Percentiles rank a stretch among this genome's conserved stretches.
Evolutionary conservation across 2,329 filamentous ascomycete genomes (phyloP).

Genomic region (Pseudocercospora fijiensis): DNA sequence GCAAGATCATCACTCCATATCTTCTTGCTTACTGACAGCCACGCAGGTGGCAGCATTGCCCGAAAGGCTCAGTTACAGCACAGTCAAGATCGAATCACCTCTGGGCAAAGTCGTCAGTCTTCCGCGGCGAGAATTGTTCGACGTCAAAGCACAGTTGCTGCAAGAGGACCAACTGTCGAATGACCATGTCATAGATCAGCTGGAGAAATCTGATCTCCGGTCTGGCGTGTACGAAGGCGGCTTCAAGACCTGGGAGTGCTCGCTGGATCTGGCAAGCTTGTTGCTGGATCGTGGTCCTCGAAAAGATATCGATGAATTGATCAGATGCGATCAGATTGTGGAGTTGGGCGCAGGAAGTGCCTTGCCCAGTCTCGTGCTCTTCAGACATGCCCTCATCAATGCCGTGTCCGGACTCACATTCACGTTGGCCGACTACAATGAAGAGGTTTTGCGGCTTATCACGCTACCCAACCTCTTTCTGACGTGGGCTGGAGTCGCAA

Average conservation of each 20-base stretch:
- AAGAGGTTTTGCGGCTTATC: slow-evolving; percentile 71
- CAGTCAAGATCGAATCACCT: slow-evolving; percentile 61
- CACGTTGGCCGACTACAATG: slow-evolving; percentile 76
- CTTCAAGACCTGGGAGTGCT: slow-evolving; percentile 89
- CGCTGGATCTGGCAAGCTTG: slow-evolving; percentile 72
- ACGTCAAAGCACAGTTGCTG: slow-evolving; percentile 78
- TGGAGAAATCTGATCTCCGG: slow-evolving; percentile 71
- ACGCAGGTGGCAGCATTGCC: slow-evolving; percentile 60
- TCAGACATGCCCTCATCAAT: slow-evolving; percentile 59
- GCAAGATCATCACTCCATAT: not conserved
- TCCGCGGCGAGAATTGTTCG: slow-evolving; percentile 76
- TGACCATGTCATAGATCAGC: slow-evolving; percentile 55
- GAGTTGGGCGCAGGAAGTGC: slow-evolving; percentile 75
- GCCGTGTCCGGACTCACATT: slow-evolving; percentile 55
- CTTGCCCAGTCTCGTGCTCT: slow-evolving; percentile 68
- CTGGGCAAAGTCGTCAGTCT: slow-evolving; percentile 56
- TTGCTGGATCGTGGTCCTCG: slow-evolving; percentile 50
- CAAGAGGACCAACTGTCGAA: slow-evolving; percentile 56
- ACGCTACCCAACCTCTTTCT: slow-evolving; percentile 77
- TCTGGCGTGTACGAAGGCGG: slow-evolving; percentile 83
- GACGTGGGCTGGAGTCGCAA: slow-evolving; percentile 52
- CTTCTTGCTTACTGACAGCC: slow-evolving; percentile 5
- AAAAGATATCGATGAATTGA: slow-evolving; percentile 51
- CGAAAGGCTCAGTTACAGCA: slow-evolving; percentile 70
- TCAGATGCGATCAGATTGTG: slow-evolving; percentile 50